These are phyloP conservation scores for Capsicum baccatum DNA, from an alignment of 257 asterid species.

Conservation along the genomic window DNA sequence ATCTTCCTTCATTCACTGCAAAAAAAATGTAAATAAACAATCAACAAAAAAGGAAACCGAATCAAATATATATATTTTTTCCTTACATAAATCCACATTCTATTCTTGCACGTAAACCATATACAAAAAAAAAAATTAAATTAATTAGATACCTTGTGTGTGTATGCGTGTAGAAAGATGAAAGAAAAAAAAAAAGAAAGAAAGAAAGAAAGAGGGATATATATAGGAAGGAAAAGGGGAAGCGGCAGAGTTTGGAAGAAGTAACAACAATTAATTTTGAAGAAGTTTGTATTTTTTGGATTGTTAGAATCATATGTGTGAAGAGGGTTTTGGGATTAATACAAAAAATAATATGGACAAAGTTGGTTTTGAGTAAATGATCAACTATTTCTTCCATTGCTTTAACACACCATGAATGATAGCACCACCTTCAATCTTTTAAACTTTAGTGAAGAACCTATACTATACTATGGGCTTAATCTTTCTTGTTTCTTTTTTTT, in stretches of 20 bases:
- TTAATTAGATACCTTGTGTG: background rate
- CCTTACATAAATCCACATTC: background rate
- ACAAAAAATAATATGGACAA: too few relatives aligned
- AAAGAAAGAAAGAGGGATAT: background rate
- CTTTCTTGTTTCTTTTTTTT: background rate
- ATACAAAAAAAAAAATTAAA: background rate
- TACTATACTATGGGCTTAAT: background rate
- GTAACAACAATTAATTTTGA: background rate
- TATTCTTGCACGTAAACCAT: background rate
- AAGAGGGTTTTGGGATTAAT: background rate
- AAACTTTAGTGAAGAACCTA: too few relatives aligned
- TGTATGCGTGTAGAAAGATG: background rate
- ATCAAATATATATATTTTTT: background rate
- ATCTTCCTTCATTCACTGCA: background rate
- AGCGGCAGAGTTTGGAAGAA: background rate
- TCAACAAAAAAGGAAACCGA: background rate
- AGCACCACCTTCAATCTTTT: too few relatives aligned
- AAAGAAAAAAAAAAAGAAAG: background rate
- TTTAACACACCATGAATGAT: too few relatives aligned
- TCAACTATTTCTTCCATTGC: too few relatives aligned
- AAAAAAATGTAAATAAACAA: background rate
- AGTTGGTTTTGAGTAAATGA: too few relatives aligned
- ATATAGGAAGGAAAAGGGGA: background rate
- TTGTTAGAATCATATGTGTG: background rate
- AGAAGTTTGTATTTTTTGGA: background rate